These are phyloP conservation scores for Hemerocallis citrina DNA, from an alignment of 106 monocot species.

Conservation along the genomic window DNA sequence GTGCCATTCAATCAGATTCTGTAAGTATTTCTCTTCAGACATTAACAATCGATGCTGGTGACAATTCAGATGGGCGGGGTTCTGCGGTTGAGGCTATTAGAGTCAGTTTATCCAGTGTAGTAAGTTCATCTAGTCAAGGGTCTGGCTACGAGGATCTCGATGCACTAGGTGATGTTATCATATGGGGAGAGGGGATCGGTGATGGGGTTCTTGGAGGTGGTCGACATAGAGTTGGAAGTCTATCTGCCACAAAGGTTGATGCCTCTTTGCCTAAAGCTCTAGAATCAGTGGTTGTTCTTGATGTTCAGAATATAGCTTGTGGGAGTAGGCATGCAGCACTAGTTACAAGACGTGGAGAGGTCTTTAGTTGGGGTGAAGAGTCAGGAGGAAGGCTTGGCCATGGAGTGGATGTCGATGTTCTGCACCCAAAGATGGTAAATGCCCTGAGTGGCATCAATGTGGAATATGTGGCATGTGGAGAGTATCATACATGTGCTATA, in stretches of 20 bases:
- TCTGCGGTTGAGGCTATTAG: slow-evolving; percentile 41
- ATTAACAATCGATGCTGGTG: slow-evolving; percentile 15
- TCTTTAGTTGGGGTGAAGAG: slow-evolving; percentile 79
- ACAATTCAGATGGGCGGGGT: slow-evolving; percentile 20
- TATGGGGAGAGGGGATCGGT: slow-evolving; percentile 45
- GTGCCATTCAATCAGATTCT: slow-evolving; percentile 12
- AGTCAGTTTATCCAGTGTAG: slow-evolving; percentile 49
- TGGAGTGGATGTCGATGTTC: slow-evolving; percentile 43
- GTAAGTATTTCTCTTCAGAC: slow-evolving; percentile 11
- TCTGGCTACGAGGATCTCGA: slow-evolving; percentile 50
- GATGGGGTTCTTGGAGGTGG: slow-evolving; percentile 39
- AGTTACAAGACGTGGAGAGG: slow-evolving; percentile 63
- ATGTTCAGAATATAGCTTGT: slow-evolving; percentile 51
- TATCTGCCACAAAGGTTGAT: slow-evolving; percentile 13
- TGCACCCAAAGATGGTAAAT: slow-evolving; percentile 49
- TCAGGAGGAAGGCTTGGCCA: slow-evolving; percentile 60
- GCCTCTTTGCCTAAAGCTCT: slow-evolving; percentile 43
- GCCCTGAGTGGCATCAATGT: slow-evolving; percentile 28
- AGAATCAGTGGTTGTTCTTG: slow-evolving; percentile 42
- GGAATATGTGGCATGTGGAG: slow-evolving; percentile 54
- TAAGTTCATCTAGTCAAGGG: slow-evolving; percentile 59
- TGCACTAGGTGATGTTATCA: slow-evolving; percentile 50
- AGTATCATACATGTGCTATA: slow-evolving; percentile 65
- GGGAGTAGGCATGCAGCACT: slow-evolving; percentile 48
- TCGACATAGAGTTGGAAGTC: slow-evolving; percentile 22